Conservation (phyloP, 2,329 filamentous ascomycete species). For the Cadophora sp. region DNA sequence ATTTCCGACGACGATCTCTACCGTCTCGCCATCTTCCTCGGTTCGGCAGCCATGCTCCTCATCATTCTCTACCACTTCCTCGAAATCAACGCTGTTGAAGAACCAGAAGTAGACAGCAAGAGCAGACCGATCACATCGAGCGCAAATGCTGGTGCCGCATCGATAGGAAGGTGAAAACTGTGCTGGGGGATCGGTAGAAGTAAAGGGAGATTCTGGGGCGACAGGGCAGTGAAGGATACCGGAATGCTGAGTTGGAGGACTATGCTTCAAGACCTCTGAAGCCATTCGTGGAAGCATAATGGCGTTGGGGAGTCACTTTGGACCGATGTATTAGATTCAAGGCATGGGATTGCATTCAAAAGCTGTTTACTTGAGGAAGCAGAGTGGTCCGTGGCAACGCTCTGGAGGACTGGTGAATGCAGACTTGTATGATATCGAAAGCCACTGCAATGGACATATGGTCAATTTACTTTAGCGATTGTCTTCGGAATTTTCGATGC, state of each 20-base stretch:
- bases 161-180: constrained; percentile 27
- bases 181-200: not conserved
- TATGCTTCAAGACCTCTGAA: not conserved
- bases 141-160: constrained; percentile 32
- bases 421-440: constrained; percentile 12
- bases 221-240: not conserved
- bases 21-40: constrained; percentile 89
- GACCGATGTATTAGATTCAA: not conserved
- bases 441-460: not conserved
- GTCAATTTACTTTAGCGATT: not conserved
- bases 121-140: constrained; percentile 25
- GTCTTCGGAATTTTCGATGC: not conserved
- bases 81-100: constrained; percentile 83
- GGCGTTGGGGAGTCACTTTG: constrained; percentile 12
- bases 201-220: not conserved
- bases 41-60: constrained; percentile 86
- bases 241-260: not conserved
- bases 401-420: not conserved
- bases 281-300: not conserved
- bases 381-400: not conserved
- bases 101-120: constrained; percentile 39
- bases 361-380: not conserved
- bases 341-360: not conserved
- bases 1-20: constrained; percentile 95
- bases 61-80: constrained; percentile 97